Evolutionary conservation across 2,329 filamentous ascomycete species (phyloP).

Genomic region (Ophiocordyceps robertsii): DNA sequence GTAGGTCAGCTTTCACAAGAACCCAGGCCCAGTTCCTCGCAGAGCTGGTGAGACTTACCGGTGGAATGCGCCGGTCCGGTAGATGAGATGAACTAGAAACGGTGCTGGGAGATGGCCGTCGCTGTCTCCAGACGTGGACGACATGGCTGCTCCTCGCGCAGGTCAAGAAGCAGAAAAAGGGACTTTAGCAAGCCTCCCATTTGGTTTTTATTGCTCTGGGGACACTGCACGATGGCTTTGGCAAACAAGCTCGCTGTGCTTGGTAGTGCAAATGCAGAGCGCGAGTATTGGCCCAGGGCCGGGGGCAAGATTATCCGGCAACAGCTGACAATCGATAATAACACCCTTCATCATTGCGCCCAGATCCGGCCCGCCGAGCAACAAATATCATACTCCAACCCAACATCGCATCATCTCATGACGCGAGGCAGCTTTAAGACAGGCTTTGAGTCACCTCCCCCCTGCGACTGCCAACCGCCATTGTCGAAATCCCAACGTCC

Average conservation of each 20-base stretch:
- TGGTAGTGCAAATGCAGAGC: neutral
- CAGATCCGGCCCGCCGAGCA: too few species aligned
- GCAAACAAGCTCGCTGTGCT: neutral
- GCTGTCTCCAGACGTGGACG: constrained; percentile 19
- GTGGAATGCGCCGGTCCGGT: constrained; percentile 59
- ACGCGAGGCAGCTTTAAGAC: neutral
- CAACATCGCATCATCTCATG: too few species aligned
- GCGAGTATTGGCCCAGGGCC: neutral
- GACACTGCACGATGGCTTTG: too few species aligned
- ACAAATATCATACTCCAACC: too few species aligned
- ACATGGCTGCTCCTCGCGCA: constrained; percentile 6
- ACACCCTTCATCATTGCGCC: neutral
- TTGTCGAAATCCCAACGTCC: too few species aligned
- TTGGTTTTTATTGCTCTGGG: neutral
- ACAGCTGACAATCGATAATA: constrained; percentile 15
- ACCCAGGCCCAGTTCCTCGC: neutral
- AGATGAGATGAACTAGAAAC: constrained; percentile 79
- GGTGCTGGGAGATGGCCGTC: constrained; percentile 62
- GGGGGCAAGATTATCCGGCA: constrained; percentile 8
- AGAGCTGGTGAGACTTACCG: constrained; percentile 27
- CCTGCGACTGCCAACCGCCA: too few species aligned
- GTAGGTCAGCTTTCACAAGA: neutral
- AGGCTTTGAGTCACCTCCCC: too few species aligned
- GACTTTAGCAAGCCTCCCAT: neutral
- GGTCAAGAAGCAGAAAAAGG: neutral